Percentiles rank a stretch among this genome's conserved stretches.
phyloP scores from a whole-genome alignment of 495 filamentous ascomycete species.

The Neurospora sp. region DNA sequence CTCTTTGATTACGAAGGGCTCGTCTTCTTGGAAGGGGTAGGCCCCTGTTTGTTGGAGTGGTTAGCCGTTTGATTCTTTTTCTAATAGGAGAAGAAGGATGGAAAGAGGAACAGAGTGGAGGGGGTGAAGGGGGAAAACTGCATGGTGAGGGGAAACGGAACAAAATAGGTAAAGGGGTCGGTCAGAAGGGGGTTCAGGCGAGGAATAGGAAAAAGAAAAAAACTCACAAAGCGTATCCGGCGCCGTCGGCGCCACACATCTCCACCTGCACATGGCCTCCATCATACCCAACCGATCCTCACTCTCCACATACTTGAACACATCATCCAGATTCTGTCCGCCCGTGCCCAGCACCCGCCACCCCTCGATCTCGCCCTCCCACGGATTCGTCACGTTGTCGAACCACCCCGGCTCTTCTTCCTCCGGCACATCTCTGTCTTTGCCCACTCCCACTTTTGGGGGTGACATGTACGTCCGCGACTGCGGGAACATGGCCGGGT shows the following conservation, averaged over 20 bases:
- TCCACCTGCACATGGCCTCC: conserved; percentile 86
- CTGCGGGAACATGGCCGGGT: conserved; percentile 70
- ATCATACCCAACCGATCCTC: conserved; percentile 73
- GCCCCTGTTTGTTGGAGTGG: conserved; percentile 62
- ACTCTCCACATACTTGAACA: conserved; percentile 76
- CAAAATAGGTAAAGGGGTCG: too few species aligned
- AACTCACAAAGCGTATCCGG: conserved; percentile 92
- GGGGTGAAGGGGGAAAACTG: too few species aligned
- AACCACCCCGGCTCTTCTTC: conserved; percentile 58
- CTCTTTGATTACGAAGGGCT: conserved; percentile 71
- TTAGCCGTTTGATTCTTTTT: too few species aligned
- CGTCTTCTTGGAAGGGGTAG: conserved; percentile 86
- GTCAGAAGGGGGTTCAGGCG: too few species aligned
- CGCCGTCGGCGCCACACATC: conserved; percentile 85
- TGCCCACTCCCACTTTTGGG: conserved; percentile 13
- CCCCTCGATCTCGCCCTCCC: conserved; percentile 79
- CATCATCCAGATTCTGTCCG: conserved; percentile 88
- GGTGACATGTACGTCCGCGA: conserved; percentile 54
- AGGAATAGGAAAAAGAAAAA: too few species aligned
- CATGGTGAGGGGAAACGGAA: too few species aligned
- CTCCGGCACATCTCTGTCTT: background rate
- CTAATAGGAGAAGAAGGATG: too few species aligned
- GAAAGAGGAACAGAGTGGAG: too few species aligned
- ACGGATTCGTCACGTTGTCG: conserved; percentile 86
- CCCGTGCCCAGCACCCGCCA: conserved; percentile 75